Evolutionary conservation across 306 rosid genomes (phyloP).

Genomic region (Begonia loranthoides): DNA sequence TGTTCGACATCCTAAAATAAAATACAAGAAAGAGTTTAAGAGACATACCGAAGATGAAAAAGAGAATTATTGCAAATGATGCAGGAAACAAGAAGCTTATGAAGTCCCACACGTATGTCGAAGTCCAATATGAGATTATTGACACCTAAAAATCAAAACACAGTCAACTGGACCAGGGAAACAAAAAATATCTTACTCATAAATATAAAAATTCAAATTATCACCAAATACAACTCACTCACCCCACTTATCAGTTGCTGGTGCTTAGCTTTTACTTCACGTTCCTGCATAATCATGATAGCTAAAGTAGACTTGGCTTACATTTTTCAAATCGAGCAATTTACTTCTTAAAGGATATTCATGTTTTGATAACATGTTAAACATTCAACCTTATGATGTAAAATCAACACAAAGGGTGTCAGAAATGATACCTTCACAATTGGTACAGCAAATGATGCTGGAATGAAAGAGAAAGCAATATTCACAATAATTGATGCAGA

Average conservation of each 20-base stretch:
- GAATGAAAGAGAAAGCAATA: slow-evolving; percentile 87
- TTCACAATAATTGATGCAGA: slow-evolving; percentile 80
- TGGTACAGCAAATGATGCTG: slow-evolving; percentile 91
- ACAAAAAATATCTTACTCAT: too few species aligned
- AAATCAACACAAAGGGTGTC: slow-evolving; percentile 1
- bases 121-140: slow-evolving; percentile 70
- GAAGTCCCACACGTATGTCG: slow-evolving; percentile 83
- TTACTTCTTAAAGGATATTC: background rate
- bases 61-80: slow-evolving; percentile 56
- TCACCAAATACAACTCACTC: slow-evolving; percentile 13
- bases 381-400: too few species aligned
- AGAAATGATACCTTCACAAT: slow-evolving; percentile 66
- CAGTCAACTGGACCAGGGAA: slow-evolving; percentile 1
- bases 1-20: too few species aligned
- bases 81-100: slow-evolving; percentile 91
- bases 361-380: too few species aligned
- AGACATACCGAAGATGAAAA: slow-evolving; percentile 69
- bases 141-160: slow-evolving; percentile 55
- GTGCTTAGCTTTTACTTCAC: slow-evolving; percentile 93
- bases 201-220: slow-evolving; percentile 3
- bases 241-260: slow-evolving; percentile 97
- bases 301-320: background rate
- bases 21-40: background rate
- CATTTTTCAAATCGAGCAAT: background rate
- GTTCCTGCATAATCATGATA: slow-evolving; percentile 64